Evolutionary conservation across 257 asterid genomes (phyloP), one percentile per base, ranked within the genome.

Genomic region (Nicotiana paniculata): DNA sequence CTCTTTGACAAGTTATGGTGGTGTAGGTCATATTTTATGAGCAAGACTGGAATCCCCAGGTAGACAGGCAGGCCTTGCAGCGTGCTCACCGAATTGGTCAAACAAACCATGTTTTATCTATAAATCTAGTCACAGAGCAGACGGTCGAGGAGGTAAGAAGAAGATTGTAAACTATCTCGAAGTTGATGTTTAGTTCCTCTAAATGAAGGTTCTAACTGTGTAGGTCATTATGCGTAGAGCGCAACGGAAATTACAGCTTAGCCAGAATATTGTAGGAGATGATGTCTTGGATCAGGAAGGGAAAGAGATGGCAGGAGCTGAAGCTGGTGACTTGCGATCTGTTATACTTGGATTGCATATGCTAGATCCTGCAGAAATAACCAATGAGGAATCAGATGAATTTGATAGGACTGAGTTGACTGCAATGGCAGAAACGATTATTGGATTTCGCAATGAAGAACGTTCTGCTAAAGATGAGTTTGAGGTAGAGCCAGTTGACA

Each of bases 1-100:
- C 53, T 82, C 69, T n/a, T 32, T 75, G 54, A 43, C 74, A 61
- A 32, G 53, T 77, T 28, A 18, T 65, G 62, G 64, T 15, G 77
- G 67, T 77, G 84, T 86, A 96, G 98, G 98, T 96, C 84, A 90
- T 96, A 82, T 96, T 96, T 90, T 96, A 91, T 81, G 99, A 96
- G 90, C 98, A 96, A 88, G 99, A 96, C 84, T 96, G 99, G 99
- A 96, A 96, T 84, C 98, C 99, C 57, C 99, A 96, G 89, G 97
- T 96, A 76, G 99, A 96, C 90, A 96, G 93, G 90, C 99, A 93
- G 88, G 99, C 98, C 83, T 86, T 94, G 88, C 99, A 96, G 91
- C 97, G 98, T 77, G 96, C 97, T 13, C 98, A 96, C 85, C 92
- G 99, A 85, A 96, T 96, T 87, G 99, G 98, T 86, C 99, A 96